Evolutionary conservation across 2,329 filamentous ascomycete genomes (phyloP).

Genomic region (Xylaria sp.): DNA sequence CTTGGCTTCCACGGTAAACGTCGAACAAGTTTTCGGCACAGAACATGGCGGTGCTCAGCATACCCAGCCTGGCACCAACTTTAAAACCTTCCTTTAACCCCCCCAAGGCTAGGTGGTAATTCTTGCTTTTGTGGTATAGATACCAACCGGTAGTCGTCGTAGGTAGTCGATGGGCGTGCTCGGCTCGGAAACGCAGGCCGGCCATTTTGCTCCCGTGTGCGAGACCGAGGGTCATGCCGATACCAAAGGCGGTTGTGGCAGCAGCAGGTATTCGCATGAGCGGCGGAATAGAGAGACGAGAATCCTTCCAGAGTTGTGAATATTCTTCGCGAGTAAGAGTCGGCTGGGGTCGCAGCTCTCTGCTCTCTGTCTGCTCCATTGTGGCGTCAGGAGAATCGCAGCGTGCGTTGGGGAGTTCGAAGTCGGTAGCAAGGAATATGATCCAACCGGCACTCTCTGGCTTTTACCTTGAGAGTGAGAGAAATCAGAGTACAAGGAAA

Average conservation of each 20-base stretch:
- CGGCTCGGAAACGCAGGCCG: slow-evolving; percentile 87
- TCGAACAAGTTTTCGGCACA: slow-evolving; percentile 88
- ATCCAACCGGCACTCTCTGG: not conserved
- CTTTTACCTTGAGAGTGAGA: not conserved
- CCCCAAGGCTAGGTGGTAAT: slow-evolving; percentile 84
- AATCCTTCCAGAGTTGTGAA: slow-evolving; percentile 52
- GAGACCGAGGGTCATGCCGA: slow-evolving; percentile 78
- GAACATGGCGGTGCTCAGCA: slow-evolving; percentile 82
- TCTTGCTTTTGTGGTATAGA: slow-evolving; percentile 98
- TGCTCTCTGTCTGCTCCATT: slow-evolving; percentile 36
- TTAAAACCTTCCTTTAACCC: slow-evolving; percentile 81
- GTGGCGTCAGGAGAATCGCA: slow-evolving; percentile 19
- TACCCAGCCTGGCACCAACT: slow-evolving; percentile 76
- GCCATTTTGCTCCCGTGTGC: slow-evolving; percentile 78
- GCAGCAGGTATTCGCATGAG: slow-evolving; percentile 74
- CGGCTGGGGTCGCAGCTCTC: slow-evolving; percentile 30
- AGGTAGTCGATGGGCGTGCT: slow-evolving; percentile 95
- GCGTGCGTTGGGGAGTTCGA: not conserved
- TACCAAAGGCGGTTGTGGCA: slow-evolving; percentile 69
- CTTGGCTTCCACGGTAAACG: slow-evolving; percentile 73
- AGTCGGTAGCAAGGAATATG: not conserved
- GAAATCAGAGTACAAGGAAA: not conserved
- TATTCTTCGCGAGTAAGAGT: slow-evolving; percentile 49
- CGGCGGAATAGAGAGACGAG: slow-evolving; percentile 72
- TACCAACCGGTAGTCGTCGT: slow-evolving; percentile 89